These are phyloP conservation scores for Neonothopanus nambi DNA, from an alignment of 1,284 basidiomycete genomes.

Conservation along the genomic window DNA sequence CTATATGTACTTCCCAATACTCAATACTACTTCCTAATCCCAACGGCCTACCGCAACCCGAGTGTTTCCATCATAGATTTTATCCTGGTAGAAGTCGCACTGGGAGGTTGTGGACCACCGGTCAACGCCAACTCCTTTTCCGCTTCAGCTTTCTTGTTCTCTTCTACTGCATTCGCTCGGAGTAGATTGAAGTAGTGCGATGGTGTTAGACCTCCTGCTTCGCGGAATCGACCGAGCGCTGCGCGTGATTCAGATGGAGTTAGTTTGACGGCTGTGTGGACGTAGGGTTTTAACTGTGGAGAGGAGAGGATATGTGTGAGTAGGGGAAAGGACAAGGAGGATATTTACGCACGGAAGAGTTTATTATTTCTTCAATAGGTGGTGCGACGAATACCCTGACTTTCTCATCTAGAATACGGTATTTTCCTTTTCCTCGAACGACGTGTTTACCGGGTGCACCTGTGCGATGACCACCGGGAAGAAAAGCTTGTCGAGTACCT, in stretches of 20 bases:
- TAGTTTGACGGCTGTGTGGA: constrained; percentile 37
- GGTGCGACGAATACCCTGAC: constrained; percentile 86
- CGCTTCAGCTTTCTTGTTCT: constrained; percentile 1
- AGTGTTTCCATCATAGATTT: constrained; percentile 8
- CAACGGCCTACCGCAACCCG: constrained; percentile 2
- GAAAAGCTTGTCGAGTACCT: constrained; percentile 82
- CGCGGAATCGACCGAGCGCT: constrained; percentile 36
- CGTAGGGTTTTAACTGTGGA: constrained; percentile 48
- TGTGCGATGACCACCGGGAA: constrained; percentile 84
- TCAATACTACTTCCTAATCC: too few species aligned
- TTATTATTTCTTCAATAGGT: constrained; percentile 61
- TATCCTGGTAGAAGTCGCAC: not conserved
- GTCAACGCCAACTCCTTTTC: not conserved
- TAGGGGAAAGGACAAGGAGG: not conserved
- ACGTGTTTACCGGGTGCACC: constrained; percentile 86
- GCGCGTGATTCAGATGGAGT: constrained; percentile 33
- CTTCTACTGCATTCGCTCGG: constrained; percentile 8
- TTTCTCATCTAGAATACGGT: constrained; percentile 76
- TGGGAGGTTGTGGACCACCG: not conserved
- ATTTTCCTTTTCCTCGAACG: constrained; percentile 73
- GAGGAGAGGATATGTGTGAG: not conserved
- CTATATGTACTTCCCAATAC: too few species aligned
- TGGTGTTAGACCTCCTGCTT: constrained; percentile 38
- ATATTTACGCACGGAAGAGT: constrained; percentile 58
- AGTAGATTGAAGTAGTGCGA: constrained; percentile 39